A percentile compares a stretch with the other conserved stretches of the same genome.
Conservation (phyloP, 2,329 filamentous ascomycete genomes). For the Gliomastix tumulicola region DNA sequence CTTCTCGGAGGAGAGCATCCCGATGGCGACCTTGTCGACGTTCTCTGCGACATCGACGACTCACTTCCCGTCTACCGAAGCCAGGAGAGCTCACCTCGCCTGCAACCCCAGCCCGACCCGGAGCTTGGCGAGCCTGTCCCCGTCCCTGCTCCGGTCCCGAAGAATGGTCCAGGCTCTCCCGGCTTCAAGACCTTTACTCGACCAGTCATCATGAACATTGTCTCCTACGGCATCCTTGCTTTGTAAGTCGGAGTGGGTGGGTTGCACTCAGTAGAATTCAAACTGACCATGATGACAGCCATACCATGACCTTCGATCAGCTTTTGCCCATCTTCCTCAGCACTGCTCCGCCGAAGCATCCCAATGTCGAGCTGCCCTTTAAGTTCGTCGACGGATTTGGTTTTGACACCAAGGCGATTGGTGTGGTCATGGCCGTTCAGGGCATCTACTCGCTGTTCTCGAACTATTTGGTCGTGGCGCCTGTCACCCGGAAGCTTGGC, state of each 20-base stretch:
- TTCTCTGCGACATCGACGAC: constrained; percentile 35
- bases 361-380: constrained; percentile 63
- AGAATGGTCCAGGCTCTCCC: neutral
- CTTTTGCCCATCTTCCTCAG: constrained; percentile 89
- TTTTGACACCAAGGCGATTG: constrained; percentile 75
- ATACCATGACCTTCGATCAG: constrained; percentile 95
- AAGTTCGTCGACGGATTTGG: constrained; percentile 84
- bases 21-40: constrained; percentile 21
- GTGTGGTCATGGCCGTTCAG: constrained; percentile 81
- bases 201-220: constrained; percentile 79
- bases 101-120: constrained; percentile 23
- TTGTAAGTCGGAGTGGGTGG: constrained; percentile 63
- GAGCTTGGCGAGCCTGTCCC: constrained; percentile 14
- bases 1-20: constrained; percentile 59
- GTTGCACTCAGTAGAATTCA: constrained; percentile 7
- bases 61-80: constrained; percentile 63
- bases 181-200: constrained; percentile 63
- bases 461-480: constrained; percentile 78
- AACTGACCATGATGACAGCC: constrained; percentile 43
- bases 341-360: constrained; percentile 46
- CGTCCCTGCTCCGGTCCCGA: neutral
- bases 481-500: constrained; percentile 67
- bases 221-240: constrained; percentile 85
- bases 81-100: constrained; percentile 45
- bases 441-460: constrained; percentile 84